phyloP scores from a whole-genome alignment of 2,329 filamentous ascomycete genomes.

The Biscogniauxia marginata region DNA sequence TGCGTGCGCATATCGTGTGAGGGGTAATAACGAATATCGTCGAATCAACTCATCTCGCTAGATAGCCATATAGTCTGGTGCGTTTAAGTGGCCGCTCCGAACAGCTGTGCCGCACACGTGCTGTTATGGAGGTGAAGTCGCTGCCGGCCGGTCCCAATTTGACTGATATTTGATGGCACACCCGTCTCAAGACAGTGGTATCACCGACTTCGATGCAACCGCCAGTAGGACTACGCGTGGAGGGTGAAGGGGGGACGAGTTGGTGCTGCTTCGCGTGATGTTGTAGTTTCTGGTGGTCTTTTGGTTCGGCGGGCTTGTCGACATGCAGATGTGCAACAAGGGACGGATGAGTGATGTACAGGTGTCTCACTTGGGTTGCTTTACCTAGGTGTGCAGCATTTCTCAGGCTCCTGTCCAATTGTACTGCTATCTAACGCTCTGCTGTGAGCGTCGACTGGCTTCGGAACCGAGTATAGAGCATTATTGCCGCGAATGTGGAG shows the following conservation, averaged over 20 bases:
- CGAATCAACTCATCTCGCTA: not conserved
- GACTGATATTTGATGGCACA: not conserved
- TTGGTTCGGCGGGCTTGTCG: not conserved
- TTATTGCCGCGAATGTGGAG: too few relatives aligned
- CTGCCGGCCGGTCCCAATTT: not conserved
- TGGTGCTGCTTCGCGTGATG: not conserved
- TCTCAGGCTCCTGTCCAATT: not conserved
- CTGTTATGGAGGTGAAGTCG: not conserved
- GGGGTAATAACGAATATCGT: not conserved
- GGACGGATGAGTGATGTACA: too few relatives aligned
- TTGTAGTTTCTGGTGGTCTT: not conserved
- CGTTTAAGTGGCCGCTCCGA: not conserved
- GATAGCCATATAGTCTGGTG: not conserved
- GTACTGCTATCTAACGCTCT: not conserved
- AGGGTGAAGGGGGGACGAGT: not conserved
- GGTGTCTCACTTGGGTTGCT: not conserved
- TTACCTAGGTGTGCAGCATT: not conserved
- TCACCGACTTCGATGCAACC: not conserved
- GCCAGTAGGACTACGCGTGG: not conserved
- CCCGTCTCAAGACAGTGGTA: not conserved
- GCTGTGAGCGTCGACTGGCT: not conserved
- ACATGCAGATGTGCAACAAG: not conserved
- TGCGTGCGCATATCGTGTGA: not conserved
- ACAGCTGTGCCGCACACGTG: not conserved
- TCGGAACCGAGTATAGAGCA: not conserved